These are phyloP conservation scores for Fraxinus paxiana DNA, from an alignment of 305 asterid genomes.

Conservation along the genomic window DNA sequence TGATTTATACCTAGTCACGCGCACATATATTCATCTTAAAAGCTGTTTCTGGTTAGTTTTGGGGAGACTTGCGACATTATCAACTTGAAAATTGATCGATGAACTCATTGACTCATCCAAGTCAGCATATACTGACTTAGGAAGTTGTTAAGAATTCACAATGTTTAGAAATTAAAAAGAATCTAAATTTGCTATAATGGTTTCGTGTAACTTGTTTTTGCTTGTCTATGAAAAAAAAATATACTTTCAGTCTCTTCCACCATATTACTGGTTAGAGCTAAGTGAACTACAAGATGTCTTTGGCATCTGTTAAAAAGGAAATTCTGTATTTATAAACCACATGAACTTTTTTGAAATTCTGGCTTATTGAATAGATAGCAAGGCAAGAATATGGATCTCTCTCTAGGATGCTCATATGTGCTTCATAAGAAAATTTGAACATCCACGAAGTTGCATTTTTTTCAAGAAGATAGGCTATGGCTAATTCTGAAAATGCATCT, in stretches of 20 bases:
- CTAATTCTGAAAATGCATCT: not conserved
- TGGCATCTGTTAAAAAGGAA: not conserved
- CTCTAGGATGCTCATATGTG: not conserved
- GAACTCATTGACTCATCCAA: constrained; percentile 5
- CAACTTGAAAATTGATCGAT: constrained; percentile 3
- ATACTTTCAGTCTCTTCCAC: not conserved
- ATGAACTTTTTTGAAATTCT: not conserved
- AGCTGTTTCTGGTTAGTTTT: constrained; percentile 13
- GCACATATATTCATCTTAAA: not conserved
- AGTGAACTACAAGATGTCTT: not conserved
- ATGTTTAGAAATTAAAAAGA: not conserved
- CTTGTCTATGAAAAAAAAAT: not conserved
- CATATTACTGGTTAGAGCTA: not conserved
- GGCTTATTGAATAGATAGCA: not conserved
- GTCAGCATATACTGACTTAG: constrained; percentile 2
- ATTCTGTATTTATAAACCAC: not conserved
- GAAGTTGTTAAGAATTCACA: not conserved
- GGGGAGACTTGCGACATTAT: constrained; percentile 12
- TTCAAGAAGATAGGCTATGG: not conserved
- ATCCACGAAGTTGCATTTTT: not conserved
- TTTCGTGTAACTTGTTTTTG: not conserved
- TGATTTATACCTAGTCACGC: not conserved
- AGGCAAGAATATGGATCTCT: not conserved
- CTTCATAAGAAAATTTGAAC: not conserved
- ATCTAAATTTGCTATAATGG: not conserved